phyloP scores from a whole-genome alignment of 148 eudicot genomes.

The Rhododendron kiyosumense region DNA sequence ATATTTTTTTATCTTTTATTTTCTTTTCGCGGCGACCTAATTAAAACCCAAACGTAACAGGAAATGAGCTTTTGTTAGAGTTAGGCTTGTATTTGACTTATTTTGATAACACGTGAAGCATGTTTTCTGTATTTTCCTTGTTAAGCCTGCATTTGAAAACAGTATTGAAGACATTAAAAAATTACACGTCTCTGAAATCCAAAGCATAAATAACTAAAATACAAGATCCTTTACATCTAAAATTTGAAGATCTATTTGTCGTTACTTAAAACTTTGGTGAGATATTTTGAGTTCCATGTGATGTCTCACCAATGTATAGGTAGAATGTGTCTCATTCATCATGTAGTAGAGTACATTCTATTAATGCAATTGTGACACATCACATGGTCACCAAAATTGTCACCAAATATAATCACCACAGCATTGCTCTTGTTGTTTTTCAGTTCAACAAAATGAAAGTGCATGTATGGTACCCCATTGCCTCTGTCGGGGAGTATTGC shows the following conservation, averaged over 20 bases:
- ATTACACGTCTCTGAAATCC: not conserved
- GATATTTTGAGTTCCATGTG: too few species aligned
- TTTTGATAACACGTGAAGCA: not conserved
- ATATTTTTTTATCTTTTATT: not conserved
- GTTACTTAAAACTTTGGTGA: too few species aligned
- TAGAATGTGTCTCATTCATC: too few species aligned
- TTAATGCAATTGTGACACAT: too few species aligned
- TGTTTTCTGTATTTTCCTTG: not conserved
- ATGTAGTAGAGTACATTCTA: too few species aligned
- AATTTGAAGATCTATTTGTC: not conserved
- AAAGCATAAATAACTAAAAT: not conserved
- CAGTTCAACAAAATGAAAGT: too few species aligned
- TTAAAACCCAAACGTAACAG: not conserved
- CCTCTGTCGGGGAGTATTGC: too few species aligned
- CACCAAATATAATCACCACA: too few species aligned
- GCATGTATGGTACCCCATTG: too few species aligned
- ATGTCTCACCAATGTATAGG: too few species aligned
- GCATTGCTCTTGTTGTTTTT: too few species aligned
- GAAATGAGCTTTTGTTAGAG: not conserved
- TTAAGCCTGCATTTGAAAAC: not conserved
- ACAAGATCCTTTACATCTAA: not conserved
- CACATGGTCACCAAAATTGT: too few species aligned
- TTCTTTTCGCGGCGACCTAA: not conserved
- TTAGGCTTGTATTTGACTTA: not conserved
- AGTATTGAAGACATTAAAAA: not conserved